phyloP scores from a whole-genome alignment of 257 asterid species.

The Handroanthus guayacan region DNA sequence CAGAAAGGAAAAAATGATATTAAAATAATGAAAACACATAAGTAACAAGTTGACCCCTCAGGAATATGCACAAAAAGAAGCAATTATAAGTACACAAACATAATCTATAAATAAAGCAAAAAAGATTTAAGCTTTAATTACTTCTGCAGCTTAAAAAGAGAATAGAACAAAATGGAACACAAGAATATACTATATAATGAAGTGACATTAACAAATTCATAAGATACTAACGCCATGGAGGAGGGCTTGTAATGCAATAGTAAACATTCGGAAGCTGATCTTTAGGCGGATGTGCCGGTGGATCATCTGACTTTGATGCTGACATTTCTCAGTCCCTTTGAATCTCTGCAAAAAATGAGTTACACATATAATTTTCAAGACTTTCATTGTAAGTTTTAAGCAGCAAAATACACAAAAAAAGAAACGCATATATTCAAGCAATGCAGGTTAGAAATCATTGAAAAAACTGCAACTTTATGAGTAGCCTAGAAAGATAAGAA shows the following conservation, averaged over 20 bases:
- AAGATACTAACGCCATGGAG: conserved; percentile 88
- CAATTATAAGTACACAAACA: not conserved
- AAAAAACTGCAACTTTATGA: conserved; percentile 29
- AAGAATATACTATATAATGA: conserved; percentile 10
- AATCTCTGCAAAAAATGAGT: conserved; percentile 36
- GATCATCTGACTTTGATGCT: conserved; percentile 71
- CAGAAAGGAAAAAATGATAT: conserved; percentile 3
- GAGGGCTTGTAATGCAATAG: conserved; percentile 96
- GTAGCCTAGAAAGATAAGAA: conserved; percentile 24
- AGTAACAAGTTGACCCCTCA: not conserved
- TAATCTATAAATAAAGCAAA: not conserved
- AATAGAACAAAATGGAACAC: conserved; percentile 18
- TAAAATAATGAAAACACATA: conserved; percentile 24
- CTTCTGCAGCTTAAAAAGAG: not conserved
- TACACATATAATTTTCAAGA: not conserved
- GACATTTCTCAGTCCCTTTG: conserved; percentile 46
- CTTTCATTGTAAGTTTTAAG: not conserved
- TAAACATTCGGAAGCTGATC: conserved; percentile 89
- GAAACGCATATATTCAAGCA: conserved; percentile 38
- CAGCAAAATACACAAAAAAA: conserved; percentile 22
- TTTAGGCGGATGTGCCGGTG: conserved; percentile 76
- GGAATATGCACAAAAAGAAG: conserved; percentile 16
- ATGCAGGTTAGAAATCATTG: conserved; percentile 44
- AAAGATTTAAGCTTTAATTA: not conserved
- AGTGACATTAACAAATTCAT: not conserved